phyloP scores from a whole-genome alignment of 331 rosid genomes.

The Telfairia occidentalis region DNA sequence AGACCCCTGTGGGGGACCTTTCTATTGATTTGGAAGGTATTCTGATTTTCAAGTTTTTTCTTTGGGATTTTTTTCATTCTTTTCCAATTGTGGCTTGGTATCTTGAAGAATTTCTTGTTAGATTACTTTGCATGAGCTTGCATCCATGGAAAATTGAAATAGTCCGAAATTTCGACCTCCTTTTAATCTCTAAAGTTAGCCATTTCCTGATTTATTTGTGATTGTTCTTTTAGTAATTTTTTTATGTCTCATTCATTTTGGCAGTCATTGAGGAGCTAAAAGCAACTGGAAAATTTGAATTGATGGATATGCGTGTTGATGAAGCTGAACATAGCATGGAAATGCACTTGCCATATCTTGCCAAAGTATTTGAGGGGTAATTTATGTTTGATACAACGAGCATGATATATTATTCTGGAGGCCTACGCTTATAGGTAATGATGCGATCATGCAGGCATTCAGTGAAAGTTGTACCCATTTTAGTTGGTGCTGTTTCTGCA shows the following conservation, averaged over 20 bases:
- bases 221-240: neutral
- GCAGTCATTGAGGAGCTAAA: slow-evolving; percentile 77
- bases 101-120: neutral
- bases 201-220: neutral
- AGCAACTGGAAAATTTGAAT: slow-evolving; percentile 73
- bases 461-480: slow-evolving; percentile 81
- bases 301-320: slow-evolving; percentile 66
- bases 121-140: neutral
- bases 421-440: slow-evolving; percentile 17
- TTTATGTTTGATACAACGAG: neutral
- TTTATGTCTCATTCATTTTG: slow-evolving; percentile 11
- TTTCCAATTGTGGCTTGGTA: neutral
- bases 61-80: neutral
- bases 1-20: slow-evolving; percentile 89
- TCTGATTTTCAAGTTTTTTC: neutral
- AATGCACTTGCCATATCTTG: slow-evolving; percentile 97
- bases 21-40: slow-evolving; percentile 96
- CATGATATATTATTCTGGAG: slow-evolving; percentile 6
- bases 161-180: neutral
- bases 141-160: neutral
- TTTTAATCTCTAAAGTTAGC: neutral
- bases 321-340: slow-evolving; percentile 99
- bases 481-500: slow-evolving; percentile 73
- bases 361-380: slow-evolving; percentile 94
- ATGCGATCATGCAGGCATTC: slow-evolving; percentile 65